Evolutionary conservation across 1,284 basidiomycete genomes (phyloP), one percentile per base, ranked within the genome.

Genomic region (Microbotryum scabiosae): DNA sequence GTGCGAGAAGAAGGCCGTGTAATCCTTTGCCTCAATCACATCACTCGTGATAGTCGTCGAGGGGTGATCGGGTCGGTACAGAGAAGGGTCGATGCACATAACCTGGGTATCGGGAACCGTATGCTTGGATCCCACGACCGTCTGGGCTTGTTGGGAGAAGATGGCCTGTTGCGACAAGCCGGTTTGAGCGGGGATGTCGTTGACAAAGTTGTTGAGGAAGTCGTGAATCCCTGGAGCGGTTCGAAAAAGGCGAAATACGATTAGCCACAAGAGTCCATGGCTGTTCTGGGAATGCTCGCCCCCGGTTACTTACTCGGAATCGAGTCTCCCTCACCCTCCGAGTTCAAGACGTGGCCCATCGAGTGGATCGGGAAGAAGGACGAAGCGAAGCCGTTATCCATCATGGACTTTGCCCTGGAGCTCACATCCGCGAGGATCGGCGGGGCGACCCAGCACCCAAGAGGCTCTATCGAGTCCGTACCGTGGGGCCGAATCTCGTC

Each of bases 51-150:
- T 59, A 26, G 45, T 55, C 10, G 58, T 58, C 44, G 61, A 61
- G 12, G 59, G 57, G 53, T 60, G 55, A 32, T 62, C 61, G 23
- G 66, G 64, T 12, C 63, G 66, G 51, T 61, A 65, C 12, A 68
- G 58, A 2, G 66, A 60, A 49, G 61, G 62, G 56, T 68, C 66
- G 64, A 66, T 58, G 51, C 66, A 68, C 46, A 68, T 53, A 36
- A 68, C 56, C 32, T 68, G 66, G 14, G 60, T n/a, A 25, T 68
- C 66, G 14, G 66, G 66, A 21, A 61, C 57, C 46, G 41, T 50
- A 26, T 53, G 52, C 14, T 44, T 52, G 8, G 50, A 44, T 2
- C 49, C 43, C 3, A 53, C 49, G 14, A 49, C 51, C 10, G 48
- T 59, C 28, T 57, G 56, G 5, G 58, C 51, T 18, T 56, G 36